These are phyloP conservation scores for Collybiopsis luxurians DNA, from an alignment of 768 basidiomycete genomes.

Conservation along the genomic window DNA sequence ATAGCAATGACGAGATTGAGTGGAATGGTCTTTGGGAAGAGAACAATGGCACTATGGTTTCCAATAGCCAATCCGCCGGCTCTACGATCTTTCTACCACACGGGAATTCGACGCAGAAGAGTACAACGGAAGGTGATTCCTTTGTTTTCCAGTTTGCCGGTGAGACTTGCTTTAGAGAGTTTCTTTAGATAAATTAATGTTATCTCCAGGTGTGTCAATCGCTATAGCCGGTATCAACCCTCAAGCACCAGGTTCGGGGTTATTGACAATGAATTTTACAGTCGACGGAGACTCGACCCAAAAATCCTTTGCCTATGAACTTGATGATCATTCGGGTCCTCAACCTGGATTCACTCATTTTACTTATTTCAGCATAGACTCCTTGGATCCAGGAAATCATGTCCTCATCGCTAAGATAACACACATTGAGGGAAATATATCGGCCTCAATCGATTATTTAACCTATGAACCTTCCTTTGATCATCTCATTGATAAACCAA, in stretches of 20 bases:
- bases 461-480: not conserved
- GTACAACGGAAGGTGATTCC: not conserved
- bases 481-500: not conserved
- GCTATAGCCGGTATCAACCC: not conserved
- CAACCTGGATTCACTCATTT: not conserved
- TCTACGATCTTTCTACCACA: not conserved
- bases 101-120: not conserved
- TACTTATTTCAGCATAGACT: not conserved
- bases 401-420: too few relatives aligned
- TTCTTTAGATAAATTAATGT: not conserved
- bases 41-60: not conserved
- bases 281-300: not conserved
- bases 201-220: not conserved
- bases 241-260: not conserved
- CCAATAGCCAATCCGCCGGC: not conserved
- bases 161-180: not conserved
- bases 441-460: too few relatives aligned
- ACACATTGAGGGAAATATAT: too few relatives aligned
- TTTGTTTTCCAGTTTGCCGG: not conserved
- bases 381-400: too few relatives aligned
- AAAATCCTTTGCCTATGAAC: not conserved
- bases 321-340: not conserved
- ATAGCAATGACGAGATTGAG: not conserved
- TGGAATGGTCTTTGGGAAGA: not conserved
- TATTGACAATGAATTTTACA: not conserved